Percentiles rank a stretch among this genome's conserved stretches.
Conservation (phyloP, 2,329 filamentous ascomycete species). For the Helicocarpus griseus region DNA sequence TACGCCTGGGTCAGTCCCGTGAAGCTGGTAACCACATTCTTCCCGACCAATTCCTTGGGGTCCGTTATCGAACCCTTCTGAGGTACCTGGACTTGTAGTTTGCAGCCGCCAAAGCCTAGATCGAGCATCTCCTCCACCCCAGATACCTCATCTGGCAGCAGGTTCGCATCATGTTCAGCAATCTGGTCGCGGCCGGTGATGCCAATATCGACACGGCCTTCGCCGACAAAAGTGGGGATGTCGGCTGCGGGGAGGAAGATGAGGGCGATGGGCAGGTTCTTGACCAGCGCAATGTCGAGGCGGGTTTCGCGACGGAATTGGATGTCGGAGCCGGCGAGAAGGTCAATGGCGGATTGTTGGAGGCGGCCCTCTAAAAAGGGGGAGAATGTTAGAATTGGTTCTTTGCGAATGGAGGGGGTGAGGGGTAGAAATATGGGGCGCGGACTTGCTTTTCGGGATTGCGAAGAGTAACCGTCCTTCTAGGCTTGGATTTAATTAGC, state of each 20-base stretch:
- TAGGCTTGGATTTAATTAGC: constrained; percentile 46
- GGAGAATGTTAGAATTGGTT: constrained; percentile 4
- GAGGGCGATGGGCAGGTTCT: constrained; percentile 90
- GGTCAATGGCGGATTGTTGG: constrained; percentile 76
- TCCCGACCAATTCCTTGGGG: constrained; percentile 73
- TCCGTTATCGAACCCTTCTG: constrained; percentile 64
- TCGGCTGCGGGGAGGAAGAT: constrained; percentile 95
- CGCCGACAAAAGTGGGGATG: constrained; percentile 94
- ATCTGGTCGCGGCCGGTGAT: constrained; percentile 94
- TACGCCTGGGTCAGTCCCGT: constrained; percentile 73
- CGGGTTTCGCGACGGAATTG: constrained; percentile 92
- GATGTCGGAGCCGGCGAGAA: constrained; percentile 88
- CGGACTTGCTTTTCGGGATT: constrained; percentile 84
- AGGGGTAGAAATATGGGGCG: constrained; percentile 8
- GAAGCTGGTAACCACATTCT: constrained; percentile 93
- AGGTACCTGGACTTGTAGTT: constrained; percentile 93
- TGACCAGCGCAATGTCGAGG: constrained; percentile 93
- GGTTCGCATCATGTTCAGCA: constrained; percentile 67
- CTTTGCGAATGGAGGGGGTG: constrained; percentile 10
- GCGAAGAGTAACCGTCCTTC: constrained; percentile 91
- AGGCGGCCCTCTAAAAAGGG: constrained; percentile 86
- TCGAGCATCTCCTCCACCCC: constrained; percentile 82
- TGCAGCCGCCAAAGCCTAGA: constrained; percentile 81
- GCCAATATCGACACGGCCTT: constrained; percentile 84
- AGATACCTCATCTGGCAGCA: constrained; percentile 29